A percentile compares a stretch with the other conserved stretches of the same genome.
phyloP scores from a whole-genome alignment of 495 filamentous ascomycete genomes.

The Chaetomidium leptoderma region DNA sequence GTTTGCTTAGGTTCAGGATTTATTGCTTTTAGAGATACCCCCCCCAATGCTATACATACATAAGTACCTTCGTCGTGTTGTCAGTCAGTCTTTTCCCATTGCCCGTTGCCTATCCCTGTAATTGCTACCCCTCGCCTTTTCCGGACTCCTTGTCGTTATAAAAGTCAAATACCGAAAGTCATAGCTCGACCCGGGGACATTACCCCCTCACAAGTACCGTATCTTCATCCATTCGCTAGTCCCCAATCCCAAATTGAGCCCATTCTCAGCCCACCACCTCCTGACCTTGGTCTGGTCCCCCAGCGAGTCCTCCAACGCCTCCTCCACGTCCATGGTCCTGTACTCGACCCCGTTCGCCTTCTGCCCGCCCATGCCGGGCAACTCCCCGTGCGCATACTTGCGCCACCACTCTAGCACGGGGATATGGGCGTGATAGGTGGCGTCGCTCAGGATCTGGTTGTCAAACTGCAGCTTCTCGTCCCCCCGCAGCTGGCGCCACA shows the following conservation, averaged over 20 bases:
- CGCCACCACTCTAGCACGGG: conserved; percentile 92
- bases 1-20: conserved; percentile 40
- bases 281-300: conserved; percentile 67
- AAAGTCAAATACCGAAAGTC: too few species aligned
- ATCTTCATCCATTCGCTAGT: conserved; percentile 91
- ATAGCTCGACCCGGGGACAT: too few species aligned
- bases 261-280: conserved; percentile 87
- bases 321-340: conserved; percentile 92
- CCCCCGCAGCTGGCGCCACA: conserved; percentile 74
- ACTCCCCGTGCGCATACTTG: conserved; percentile 56
- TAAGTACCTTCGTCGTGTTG: not conserved
- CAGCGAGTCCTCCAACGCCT: conserved; percentile 81
- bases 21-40: conserved; percentile 10
- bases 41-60: not conserved
- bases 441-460: conserved; percentile 79
- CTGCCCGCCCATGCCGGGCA: conserved; percentile 40
- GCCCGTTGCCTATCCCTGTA: too few species aligned
- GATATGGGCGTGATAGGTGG: conserved; percentile 81
- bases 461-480: conserved; percentile 82
- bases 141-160: too few species aligned
- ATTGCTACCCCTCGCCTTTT: too few species aligned
- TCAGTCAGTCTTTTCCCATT: not conserved
- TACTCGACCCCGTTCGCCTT: conserved; percentile 66
- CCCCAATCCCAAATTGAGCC: conserved; percentile 76
- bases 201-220: conserved; percentile 28